Evolutionary conservation across 192 early-diverging fungal species (phyloP).

Genomic region (Thoreauomyces humboldtii): DNA sequence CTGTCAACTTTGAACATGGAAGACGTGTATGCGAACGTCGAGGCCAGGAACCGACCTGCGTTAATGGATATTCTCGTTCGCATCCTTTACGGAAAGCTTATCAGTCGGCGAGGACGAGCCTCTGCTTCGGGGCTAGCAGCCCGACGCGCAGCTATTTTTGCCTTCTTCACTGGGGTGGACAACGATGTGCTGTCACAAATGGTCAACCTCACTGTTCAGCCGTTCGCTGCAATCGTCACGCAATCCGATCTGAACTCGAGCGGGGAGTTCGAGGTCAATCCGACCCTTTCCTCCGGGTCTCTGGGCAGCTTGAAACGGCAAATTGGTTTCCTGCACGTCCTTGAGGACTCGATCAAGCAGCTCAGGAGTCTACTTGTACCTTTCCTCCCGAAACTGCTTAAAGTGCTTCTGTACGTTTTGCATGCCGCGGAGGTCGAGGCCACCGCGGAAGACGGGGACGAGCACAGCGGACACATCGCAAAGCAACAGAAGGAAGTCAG

Average conservation of each 20-base stretch:
- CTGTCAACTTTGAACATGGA: conserved; percentile 74
- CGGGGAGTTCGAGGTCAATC: not conserved
- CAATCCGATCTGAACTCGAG: not conserved
- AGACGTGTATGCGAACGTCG: conserved; percentile 49
- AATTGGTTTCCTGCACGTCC: conserved; percentile 74
- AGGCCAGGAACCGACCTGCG: conserved; percentile 63
- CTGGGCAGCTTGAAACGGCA: conserved; percentile 56
- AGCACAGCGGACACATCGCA: not conserved
- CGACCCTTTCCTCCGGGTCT: not conserved
- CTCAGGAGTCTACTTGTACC: conserved; percentile 71
- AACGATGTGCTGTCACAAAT: conserved; percentile 68
- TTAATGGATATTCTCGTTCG: conserved; percentile 76
- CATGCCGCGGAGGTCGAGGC: conserved; percentile 52
- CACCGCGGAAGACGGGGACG: conserved; percentile 1
- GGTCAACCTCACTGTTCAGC: conserved; percentile 76
- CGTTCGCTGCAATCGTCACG: conserved; percentile 52
- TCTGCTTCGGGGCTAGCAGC: conserved; percentile 62
- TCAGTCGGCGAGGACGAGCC: conserved; percentile 71
- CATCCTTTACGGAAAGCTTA: conserved; percentile 88
- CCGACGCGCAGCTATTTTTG: conserved; percentile 79
- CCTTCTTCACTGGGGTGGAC: conserved; percentile 69
- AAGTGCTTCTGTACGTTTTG: conserved; percentile 73
- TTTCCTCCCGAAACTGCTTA: conserved; percentile 68
- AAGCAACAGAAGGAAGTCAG: conserved; percentile 66
- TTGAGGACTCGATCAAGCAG: conserved; percentile 82